Base-by-base conservation (phyloP, 345 rosid genomes). In the Zanthoxylum bungeanum region DNA sequence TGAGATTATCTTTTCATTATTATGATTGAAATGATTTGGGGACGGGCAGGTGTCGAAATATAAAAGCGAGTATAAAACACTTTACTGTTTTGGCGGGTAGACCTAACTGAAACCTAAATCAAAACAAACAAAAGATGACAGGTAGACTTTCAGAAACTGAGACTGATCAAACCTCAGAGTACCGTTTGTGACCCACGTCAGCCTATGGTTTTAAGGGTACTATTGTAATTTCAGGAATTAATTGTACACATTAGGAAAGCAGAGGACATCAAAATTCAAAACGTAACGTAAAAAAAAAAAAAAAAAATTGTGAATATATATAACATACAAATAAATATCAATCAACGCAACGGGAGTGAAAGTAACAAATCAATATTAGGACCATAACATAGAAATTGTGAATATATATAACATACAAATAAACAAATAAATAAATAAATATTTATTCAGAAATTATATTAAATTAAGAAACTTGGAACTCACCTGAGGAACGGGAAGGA, bases 401-500 rank as follows among this genome's bases (percentile, higher is more conserved):
- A 40, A 40, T 40, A 12, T 40, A n/a, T n/a, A n/a, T n/a, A n/a
- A n/a, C n/a, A n/a, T n/a, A n/a, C n/a, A n/a, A n/a, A n/a, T n/a
- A n/a, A n/a, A n/a, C n/a, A n/a, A n/a, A n/a, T n/a, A n/a, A n/a
- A n/a, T n/a, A n/a, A n/a, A n/a, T n/a, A n/a, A n/a, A n/a, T n/a
- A n/a, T n/a, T n/a, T n/a, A n/a, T n/a, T n/a, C n/a, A n/a, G n/a
- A n/a, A n/a, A n/a, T n/a, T n/a, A n/a, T n/a, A n/a, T n/a, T n/a
- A n/a, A n/a, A n/a, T n/a, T n/a, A n/a, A n/a, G n/a, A 14, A 34
- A 14, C 6, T 44, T 44, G 4, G 49, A 44, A 33, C 68, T 27
- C n/a, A 93, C 98, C 98, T 93, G 97, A 33, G 97, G 98, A 7
- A 89, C 82, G 0, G 98, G 98, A 47, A 93, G 97, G 62, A 93